Evolutionary conservation across 495 filamentous ascomycete species (phyloP), one percentile per base, ranked within the genome.

Genomic region (Penicillium arizonense): DNA sequence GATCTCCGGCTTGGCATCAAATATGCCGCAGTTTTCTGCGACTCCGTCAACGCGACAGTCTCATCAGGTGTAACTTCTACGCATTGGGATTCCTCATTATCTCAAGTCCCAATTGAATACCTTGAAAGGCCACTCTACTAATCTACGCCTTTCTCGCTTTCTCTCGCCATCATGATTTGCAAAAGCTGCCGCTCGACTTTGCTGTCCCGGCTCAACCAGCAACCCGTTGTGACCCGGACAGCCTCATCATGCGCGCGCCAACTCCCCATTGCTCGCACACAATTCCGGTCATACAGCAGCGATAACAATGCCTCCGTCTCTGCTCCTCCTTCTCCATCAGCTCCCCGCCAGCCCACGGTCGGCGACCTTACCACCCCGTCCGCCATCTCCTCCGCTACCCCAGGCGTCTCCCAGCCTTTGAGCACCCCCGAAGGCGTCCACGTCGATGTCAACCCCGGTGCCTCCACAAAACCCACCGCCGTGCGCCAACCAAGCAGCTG

Each of bases 251-350:
- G 44, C 8, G 58, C 58, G 18, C 69, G 65, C 54, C 64, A 63
- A 48, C 48, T 64, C 33, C 65, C 62, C 13, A 46, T 63, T 48
- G 61, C 50, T 37, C 69, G 65, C 58, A 67, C 34, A 59, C 78
- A 69, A 54, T 64, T 63, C 49, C 70, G 69, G 50, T 67, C 36
- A 43, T 72, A 69, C 63, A 79, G 68, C 53, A 70, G 68, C 44
- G 67, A 37, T 55, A 20, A 52, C 34, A 78, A 47, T 50, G 76
- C 60, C 61, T 68, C 65, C 68, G 77, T 59, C 67, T 80, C 44
- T 69, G 78, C 58, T 68, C 70, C 59, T 57, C 75, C 68, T 64
- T 82, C 53, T 70, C 82, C 70, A 65, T 78, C 62, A 59, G 77
- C 65, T 65, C 77, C 68, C 70, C 77, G 60, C 69, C 84, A 60